Evolutionary conservation across 148 eudicot species (phyloP).

Genomic region (Nepenthes gracilis): DNA sequence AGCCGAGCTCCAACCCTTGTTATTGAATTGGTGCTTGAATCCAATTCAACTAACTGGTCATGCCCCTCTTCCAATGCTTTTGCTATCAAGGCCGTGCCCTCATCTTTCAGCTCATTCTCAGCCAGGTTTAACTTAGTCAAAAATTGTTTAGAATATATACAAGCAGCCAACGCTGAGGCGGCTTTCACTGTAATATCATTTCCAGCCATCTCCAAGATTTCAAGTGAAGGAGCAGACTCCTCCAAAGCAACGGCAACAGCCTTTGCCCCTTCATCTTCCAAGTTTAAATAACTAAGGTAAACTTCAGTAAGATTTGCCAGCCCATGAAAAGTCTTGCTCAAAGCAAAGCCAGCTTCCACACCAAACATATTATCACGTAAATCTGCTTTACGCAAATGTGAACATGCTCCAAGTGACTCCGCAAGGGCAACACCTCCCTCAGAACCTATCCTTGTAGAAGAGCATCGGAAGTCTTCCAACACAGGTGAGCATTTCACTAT

Average conservation of each 20-base stretch:
- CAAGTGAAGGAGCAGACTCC: constrained; percentile 30
- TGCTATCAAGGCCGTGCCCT: constrained; percentile 36
- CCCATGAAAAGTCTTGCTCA: constrained; percentile 30
- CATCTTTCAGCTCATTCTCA: constrained; percentile 52
- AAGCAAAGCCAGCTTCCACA: constrained; percentile 36
- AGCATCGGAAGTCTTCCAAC: constrained; percentile 50
- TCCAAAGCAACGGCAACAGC: constrained; percentile 38
- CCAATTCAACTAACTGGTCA: constrained; percentile 31
- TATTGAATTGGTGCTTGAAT: constrained; percentile 31
- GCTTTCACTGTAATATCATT: constrained; percentile 40
- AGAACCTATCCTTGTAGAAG: constrained; percentile 52
- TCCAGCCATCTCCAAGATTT: constrained; percentile 56
- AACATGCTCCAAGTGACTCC: constrained; percentile 37
- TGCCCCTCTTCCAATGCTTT: constrained; percentile 30
- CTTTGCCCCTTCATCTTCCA: constrained; percentile 49
- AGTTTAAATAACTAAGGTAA: constrained; percentile 50
- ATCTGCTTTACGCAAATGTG: constrained; percentile 39
- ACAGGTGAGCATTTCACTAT: constrained; percentile 35
- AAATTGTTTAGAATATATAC: constrained; percentile 23
- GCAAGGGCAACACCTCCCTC: constrained; percentile 45
- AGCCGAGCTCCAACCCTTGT: constrained; percentile 34
- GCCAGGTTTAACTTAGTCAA: constrained; percentile 39
- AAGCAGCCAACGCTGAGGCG: constrained; percentile 31
- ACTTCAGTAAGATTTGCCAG: constrained; percentile 34
- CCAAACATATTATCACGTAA: constrained; percentile 58